These are phyloP conservation scores for Penicillium olsonii DNA, from an alignment of 2,329 filamentous ascomycete species.

Conservation along the genomic window DNA sequence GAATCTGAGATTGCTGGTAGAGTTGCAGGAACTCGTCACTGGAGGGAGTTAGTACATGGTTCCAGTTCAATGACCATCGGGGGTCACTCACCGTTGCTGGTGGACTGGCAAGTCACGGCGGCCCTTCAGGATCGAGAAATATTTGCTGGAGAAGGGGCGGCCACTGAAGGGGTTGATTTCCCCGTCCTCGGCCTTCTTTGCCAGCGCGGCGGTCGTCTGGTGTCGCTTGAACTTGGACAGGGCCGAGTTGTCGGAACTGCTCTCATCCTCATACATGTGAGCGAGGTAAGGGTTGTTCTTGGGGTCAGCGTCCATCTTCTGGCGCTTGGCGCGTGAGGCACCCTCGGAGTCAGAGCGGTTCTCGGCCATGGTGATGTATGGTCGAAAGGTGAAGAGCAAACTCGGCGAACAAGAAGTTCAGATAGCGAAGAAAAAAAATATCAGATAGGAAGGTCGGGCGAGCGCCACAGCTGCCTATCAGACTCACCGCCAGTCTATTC, in stretches of 20 bases:
- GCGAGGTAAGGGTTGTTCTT: constrained; percentile 83
- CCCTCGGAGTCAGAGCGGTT: constrained; percentile 56
- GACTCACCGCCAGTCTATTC: constrained; percentile 30
- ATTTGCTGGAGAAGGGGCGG: constrained; percentile 72
- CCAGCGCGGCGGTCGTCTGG: constrained; percentile 75
- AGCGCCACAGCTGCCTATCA: constrained; percentile 30
- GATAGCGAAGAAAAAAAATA: constrained; percentile 24
- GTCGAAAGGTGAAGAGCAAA: constrained; percentile 16
- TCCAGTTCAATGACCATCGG: not conserved
- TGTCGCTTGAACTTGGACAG: constrained; percentile 73
- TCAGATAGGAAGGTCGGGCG: constrained; percentile 35
- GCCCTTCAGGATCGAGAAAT: constrained; percentile 84
- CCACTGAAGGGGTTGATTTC: constrained; percentile 85
- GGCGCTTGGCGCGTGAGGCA: constrained; percentile 55
- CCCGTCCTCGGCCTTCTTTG: constrained; percentile 73
- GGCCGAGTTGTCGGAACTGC: constrained; percentile 46
- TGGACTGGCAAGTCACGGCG: constrained; percentile 87
- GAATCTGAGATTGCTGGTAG: constrained; percentile 91
- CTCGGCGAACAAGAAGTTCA: constrained; percentile 12
- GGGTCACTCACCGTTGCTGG: constrained; percentile 71
- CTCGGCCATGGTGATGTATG: constrained; percentile 52
- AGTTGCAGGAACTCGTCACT: constrained; percentile 90
- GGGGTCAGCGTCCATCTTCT: constrained; percentile 55
- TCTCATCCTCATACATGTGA: constrained; percentile 67
- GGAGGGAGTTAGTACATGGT: constrained; percentile 8